Evolutionary conservation across 768 basidiomycete genomes (phyloP).

Genomic region (Leccinellum albellum): DNA sequence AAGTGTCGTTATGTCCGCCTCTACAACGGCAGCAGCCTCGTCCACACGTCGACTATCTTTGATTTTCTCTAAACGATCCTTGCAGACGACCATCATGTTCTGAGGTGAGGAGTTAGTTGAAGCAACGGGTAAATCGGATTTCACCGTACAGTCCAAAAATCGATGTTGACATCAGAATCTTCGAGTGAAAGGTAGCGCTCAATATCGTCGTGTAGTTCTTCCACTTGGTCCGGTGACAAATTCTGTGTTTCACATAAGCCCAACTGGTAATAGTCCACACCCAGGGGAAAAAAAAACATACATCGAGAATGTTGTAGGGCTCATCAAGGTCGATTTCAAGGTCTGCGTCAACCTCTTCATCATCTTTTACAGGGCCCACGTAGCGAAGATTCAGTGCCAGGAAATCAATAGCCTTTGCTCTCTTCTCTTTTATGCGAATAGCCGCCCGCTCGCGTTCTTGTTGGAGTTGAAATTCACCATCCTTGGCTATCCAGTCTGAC

Average conservation of each 20-base stretch:
- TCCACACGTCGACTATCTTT: constrained; percentile 59
- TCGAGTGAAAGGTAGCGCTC: constrained; percentile 88
- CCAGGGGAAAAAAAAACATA: constrained; percentile 40
- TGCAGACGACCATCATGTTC: constrained; percentile 98
- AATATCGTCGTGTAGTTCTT: constrained; percentile 93
- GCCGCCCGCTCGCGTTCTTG: constrained; percentile 88
- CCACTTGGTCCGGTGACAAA: constrained; percentile 79
- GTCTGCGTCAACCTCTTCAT: constrained; percentile 79
- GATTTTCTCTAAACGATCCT: constrained; percentile 80
- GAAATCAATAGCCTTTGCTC: constrained; percentile 99
- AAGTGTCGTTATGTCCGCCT: constrained; percentile 76
- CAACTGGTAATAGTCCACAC: neutral
- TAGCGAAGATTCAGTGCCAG: constrained; percentile 94
- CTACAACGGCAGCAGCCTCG: constrained; percentile 72
- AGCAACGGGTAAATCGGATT: neutral
- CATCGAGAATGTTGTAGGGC: constrained; percentile 96
- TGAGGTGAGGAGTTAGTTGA: constrained; percentile 29
- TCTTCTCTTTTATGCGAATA: constrained; percentile 92
- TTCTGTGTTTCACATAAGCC: constrained; percentile 48
- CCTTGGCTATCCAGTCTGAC: constrained; percentile 97
- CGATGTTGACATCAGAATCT: constrained; percentile 77
- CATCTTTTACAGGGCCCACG: constrained; percentile 71
- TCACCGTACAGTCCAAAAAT: constrained; percentile 89
- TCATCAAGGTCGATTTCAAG: constrained; percentile 98
- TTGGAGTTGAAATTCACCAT: constrained; percentile 95